A percentile compares a stretch with the other conserved stretches of the same genome.
Conservation (phyloP, 2,329 filamentous ascomycete species). For the Pestalotiopsis sp. region DNA sequence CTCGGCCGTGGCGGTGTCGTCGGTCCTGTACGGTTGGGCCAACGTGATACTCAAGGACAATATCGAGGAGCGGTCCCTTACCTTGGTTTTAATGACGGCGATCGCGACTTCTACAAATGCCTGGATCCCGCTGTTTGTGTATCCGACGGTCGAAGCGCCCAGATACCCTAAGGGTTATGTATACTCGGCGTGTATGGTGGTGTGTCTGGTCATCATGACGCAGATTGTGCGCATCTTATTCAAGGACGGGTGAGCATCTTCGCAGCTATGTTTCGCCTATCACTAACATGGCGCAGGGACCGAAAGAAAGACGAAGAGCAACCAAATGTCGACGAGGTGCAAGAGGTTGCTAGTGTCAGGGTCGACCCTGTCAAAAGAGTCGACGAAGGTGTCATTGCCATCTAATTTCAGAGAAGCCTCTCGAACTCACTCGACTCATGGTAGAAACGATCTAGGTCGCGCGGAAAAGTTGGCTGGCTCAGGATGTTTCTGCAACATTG, state of each 20-base stretch:
- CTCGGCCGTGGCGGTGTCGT: conserved; percentile 50
- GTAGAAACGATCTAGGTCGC: too few relatives aligned
- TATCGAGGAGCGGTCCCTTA: conserved; percentile 47
- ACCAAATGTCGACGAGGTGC: background rate
- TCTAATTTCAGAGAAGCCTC: background rate
- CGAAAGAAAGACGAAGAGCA: background rate
- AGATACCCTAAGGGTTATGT: conserved; percentile 40
- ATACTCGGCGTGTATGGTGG: conserved; percentile 9
- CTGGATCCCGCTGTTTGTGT: conserved; percentile 55
- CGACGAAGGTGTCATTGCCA: background rate
- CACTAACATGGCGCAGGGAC: background rate
- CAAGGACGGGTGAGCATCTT: background rate
- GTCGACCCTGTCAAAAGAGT: background rate
- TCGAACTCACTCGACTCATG: too few relatives aligned
- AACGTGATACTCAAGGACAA: conserved; percentile 49
- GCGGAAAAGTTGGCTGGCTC: background rate
- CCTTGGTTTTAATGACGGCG: conserved; percentile 50
- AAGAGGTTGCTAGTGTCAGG: background rate
- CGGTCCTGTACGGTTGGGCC: conserved; percentile 56
- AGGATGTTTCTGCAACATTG: background rate
- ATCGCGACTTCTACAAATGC: conserved; percentile 56
- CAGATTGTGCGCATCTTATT: conserved; percentile 7
- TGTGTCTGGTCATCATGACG: conserved; percentile 6
- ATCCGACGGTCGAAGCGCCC: conserved; percentile 44
- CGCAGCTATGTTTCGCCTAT: background rate